Evolutionary conservation across 306 rosid genomes (phyloP).

Genomic region (Vigna radiata): DNA sequence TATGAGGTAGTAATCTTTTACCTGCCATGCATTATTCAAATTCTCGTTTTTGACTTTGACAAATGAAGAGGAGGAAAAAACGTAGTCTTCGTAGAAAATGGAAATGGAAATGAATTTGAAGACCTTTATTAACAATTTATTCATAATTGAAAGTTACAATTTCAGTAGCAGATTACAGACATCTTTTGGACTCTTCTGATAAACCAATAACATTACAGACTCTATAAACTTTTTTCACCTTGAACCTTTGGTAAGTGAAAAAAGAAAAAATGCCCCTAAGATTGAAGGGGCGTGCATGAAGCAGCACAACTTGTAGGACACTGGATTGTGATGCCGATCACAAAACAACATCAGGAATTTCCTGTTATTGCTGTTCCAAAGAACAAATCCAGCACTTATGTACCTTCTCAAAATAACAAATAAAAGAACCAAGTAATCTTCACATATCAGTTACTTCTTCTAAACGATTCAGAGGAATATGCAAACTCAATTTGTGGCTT

Average conservation of each 20-base stretch:
- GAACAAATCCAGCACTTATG: constrained; percentile 20
- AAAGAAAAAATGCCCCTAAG: constrained; percentile 35
- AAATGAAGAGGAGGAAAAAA: neutral
- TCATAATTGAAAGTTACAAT: constrained; percentile 28
- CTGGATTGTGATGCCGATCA: neutral
- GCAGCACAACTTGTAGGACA: neutral
- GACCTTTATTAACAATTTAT: constrained; percentile 17
- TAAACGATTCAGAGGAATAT: neutral
- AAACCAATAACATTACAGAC: constrained; percentile 29
- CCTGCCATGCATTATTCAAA: neutral
- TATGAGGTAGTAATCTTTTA: neutral
- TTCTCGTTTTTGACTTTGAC: neutral
- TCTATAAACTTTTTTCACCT: constrained; percentile 44
- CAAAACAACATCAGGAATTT: constrained; percentile 29
- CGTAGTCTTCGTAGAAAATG: neutral
- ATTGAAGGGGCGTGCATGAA: neutral
- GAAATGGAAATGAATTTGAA: neutral
- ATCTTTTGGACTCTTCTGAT: constrained; percentile 35
- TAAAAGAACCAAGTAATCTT: constrained; percentile 23
- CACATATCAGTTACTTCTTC: constrained; percentile 12
- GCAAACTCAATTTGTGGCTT: constrained; percentile 48
- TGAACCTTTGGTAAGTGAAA: constrained; percentile 40
- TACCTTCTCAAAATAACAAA: constrained; percentile 36
- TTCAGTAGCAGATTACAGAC: constrained; percentile 28
- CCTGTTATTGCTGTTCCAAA: constrained; percentile 24